Conservation (phyloP, 371 early-diverging fungal species). For the Mortierella sp. region DNA sequence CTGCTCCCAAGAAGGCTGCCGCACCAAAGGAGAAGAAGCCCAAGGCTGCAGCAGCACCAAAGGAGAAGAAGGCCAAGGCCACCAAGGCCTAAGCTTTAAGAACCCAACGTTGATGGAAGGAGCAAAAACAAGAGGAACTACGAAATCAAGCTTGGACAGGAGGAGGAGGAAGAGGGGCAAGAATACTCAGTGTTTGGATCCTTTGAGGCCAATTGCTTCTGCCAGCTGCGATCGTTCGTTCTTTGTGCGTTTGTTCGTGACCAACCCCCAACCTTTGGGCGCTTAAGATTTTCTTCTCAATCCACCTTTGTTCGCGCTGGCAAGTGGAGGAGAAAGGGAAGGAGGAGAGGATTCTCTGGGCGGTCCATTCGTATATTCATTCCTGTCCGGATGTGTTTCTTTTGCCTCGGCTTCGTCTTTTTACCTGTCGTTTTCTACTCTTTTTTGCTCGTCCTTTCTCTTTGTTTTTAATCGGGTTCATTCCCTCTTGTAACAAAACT, state of each 20-base stretch:
- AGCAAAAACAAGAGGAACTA: not conserved
- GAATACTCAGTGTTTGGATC: too few species aligned
- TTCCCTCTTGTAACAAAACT: conserved; percentile 46
- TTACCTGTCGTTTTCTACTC: conserved; percentile 4
- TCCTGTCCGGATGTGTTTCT: conserved; percentile 6
- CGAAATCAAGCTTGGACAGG: conserved; percentile 1
- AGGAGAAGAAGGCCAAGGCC: conserved; percentile 54
- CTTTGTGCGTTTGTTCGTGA: too few species aligned
- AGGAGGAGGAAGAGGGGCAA: not conserved
- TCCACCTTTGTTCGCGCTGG: conserved; percentile 2
- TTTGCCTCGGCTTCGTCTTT: conserved; percentile 1
- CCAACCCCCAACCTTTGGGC: too few species aligned
- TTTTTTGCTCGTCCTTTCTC: conserved; percentile 7
- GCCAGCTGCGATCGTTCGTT: too few species aligned
- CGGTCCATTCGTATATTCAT: conserved; percentile 11
- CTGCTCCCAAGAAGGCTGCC: conserved; percentile 60
- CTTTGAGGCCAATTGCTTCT: too few species aligned
- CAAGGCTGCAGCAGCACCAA: conserved; percentile 58
- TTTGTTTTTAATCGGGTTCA: conserved; percentile 8
- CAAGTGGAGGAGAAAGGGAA: too few species aligned
- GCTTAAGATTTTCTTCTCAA: too few species aligned
- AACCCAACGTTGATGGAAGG: not conserved
- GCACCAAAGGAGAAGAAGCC: conserved; percentile 58
- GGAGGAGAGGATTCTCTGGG: too few species aligned
- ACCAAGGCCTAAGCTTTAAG: conserved; percentile 44